A percentile compares a stretch with the other conserved stretches of the same genome.
Evolutionary conservation across 345 rosid species (phyloP).

Genomic region (thale cress (Arabidopsis thaliana)): DNA sequence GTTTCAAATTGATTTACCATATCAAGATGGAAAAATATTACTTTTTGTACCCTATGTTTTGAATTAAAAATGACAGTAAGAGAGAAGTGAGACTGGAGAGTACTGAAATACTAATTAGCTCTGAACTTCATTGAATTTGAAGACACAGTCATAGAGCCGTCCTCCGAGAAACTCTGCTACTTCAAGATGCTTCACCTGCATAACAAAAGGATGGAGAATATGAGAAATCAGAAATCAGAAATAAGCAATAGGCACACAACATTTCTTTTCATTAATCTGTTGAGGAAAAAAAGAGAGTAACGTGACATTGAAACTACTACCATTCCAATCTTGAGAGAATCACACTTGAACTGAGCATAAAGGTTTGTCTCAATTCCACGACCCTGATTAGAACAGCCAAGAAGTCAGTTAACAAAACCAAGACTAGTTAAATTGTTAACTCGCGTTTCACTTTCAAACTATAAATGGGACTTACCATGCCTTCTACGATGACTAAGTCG

Average conservation of each 20-base stretch:
- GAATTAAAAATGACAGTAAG: not conserved
- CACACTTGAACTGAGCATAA: constrained; percentile 92
- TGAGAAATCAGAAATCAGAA: not conserved
- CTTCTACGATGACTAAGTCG: constrained; percentile 92
- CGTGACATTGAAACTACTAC: constrained; percentile 41
- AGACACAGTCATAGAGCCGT: constrained; percentile 88
- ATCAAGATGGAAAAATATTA: not conserved
- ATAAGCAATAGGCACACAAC: not conserved
- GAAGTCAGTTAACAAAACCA: constrained; percentile 10
- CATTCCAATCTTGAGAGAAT: constrained; percentile 96
- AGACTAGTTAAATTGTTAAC: not conserved
- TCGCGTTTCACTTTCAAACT: not conserved
- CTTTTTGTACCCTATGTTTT: not conserved
- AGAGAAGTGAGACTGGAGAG: not conserved
- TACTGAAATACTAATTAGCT: not conserved
- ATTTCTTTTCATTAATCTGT: not conserved
- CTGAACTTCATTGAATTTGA: constrained; percentile 74
- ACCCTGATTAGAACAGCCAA: constrained; percentile 63
- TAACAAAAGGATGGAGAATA: not conserved
- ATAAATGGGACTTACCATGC: constrained; percentile 72
- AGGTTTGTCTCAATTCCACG: constrained; percentile 99
- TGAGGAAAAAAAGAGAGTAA: not conserved
- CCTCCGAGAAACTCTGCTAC: constrained; percentile 98
- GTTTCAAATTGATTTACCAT: not conserved
- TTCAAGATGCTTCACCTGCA: constrained; percentile 92